phyloP scores from a whole-genome alignment of 768 basidiomycete genomes.

The Lactarius hengduanensis region DNA sequence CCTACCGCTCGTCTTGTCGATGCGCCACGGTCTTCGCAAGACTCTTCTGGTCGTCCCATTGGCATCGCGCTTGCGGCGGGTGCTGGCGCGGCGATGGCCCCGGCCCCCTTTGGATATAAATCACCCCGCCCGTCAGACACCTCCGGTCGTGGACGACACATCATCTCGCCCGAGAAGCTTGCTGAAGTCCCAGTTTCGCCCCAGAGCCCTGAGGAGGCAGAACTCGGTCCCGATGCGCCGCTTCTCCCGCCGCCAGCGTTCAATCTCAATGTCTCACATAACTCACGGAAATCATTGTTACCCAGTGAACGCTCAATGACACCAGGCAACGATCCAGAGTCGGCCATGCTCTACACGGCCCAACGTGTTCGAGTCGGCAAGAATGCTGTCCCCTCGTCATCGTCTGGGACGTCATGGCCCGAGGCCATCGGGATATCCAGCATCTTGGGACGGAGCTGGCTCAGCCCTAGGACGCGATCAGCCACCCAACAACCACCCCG shows the following conservation, averaged over 20 bases:
- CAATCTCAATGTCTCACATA: constrained; percentile 13
- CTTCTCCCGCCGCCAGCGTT: constrained; percentile 24
- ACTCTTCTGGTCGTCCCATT: constrained; percentile 14
- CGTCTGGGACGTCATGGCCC: constrained; percentile 32
- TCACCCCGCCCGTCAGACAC: background rate
- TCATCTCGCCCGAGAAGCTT: constrained; percentile 24
- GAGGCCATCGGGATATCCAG: constrained; percentile 21
- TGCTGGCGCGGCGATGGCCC: background rate
- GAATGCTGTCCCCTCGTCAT: constrained; percentile 6
- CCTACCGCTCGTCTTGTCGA: constrained; percentile 24
- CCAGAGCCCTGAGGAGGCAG: constrained; percentile 17
- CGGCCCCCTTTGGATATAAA: background rate
- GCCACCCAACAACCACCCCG: constrained; percentile 1
- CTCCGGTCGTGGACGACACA: constrained; percentile 5
- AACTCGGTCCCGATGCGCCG: constrained; percentile 18
- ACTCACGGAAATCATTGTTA: constrained; percentile 25
- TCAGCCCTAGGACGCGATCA: constrained; percentile 20
- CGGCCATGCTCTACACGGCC: constrained; percentile 52
- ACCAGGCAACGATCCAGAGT: constrained; percentile 34
- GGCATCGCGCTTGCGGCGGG: constrained; percentile 18
- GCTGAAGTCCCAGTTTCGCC: background rate
- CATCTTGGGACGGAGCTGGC: constrained; percentile 28
- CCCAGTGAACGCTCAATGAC: constrained; percentile 36
- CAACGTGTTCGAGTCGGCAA: constrained; percentile 41
- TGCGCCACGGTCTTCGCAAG: constrained; percentile 10